phyloP scores from a whole-genome alignment of 495 filamentous ascomycete species.

The Cercophora sp. region DNA sequence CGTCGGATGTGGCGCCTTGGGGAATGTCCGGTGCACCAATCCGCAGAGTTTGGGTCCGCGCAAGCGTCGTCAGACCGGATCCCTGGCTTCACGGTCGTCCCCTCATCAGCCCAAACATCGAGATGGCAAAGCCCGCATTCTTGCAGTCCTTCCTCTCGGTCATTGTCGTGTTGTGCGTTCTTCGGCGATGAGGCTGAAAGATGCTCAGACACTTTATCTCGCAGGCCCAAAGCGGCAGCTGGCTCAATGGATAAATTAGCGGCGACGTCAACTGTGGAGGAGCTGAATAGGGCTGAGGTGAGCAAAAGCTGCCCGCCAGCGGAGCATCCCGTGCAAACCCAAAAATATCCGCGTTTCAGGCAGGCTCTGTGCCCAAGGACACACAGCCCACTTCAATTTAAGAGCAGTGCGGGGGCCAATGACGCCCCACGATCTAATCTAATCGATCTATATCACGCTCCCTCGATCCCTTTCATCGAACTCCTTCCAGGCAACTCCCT shows the following conservation, averaged over 20 bases:
- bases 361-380: background rate
- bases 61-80: too few relatives aligned
- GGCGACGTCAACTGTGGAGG: background rate
- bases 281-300: background rate
- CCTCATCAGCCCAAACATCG: background rate
- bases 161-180: too few relatives aligned
- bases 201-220: too few relatives aligned
- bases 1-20: slow-evolving; percentile 17
- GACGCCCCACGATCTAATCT: background rate
- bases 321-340: background rate
- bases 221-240: too few relatives aligned
- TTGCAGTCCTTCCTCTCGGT: too few relatives aligned
- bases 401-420: background rate
- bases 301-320: background rate
- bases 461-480: too few relatives aligned
- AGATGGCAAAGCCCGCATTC: background rate
- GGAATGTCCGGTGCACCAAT: slow-evolving; percentile 28
- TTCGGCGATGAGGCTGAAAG: too few relatives aligned
- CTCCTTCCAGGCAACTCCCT: too few relatives aligned
- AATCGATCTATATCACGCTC: too few relatives aligned
- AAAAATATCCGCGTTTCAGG: background rate
- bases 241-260: too few relatives aligned
- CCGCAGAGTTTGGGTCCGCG: too few relatives aligned
- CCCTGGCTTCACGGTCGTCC: background rate
- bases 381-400: background rate